phyloP scores from a whole-genome alignment of 139 green algal species.

The Chlamydomonas schloesseri region DNA sequence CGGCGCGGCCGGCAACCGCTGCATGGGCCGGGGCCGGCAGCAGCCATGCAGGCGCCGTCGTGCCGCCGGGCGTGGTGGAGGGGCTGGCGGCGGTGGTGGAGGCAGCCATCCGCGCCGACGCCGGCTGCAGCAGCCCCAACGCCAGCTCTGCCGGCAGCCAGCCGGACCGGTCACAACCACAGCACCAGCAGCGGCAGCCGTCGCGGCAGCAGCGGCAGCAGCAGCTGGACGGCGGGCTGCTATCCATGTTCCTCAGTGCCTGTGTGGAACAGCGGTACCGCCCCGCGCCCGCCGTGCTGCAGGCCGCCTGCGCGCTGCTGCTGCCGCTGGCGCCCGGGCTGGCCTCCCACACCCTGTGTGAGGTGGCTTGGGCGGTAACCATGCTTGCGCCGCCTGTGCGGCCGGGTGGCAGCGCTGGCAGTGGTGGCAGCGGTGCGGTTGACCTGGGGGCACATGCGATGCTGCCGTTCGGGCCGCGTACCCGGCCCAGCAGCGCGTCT shows the following conservation, averaged over 20 bases:
- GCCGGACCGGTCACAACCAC: background rate
- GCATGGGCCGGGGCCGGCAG: too few relatives aligned
- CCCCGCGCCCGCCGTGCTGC: background rate
- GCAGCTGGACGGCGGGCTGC: conserved; percentile 5
- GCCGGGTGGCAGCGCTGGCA: too few relatives aligned
- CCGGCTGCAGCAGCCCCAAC: background rate
- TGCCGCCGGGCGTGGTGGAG: background rate
- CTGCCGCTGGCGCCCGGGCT: background rate
- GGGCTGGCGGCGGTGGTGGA: conserved; percentile 6
- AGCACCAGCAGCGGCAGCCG: background rate
- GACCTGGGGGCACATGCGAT: conserved; percentile 5
- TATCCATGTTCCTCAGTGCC: conserved; percentile 28
- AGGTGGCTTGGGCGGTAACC: conserved; percentile 21
- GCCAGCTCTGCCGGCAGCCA: background rate
- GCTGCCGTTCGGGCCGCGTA: background rate
- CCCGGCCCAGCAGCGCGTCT: background rate
- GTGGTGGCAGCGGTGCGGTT: too few relatives aligned
- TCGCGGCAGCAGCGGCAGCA: background rate
- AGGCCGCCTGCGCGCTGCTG: conserved; percentile 20
- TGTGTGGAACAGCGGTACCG: conserved; percentile 20
- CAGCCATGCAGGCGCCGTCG: too few relatives aligned
- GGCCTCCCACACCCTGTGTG: conserved; percentile 24
- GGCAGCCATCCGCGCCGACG: background rate
- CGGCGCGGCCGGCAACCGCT: too few relatives aligned
- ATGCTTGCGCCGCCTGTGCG: background rate